Base-by-base conservation (phyloP, 1,139 yeast species). In the Taphrina flavorubra region DNA sequence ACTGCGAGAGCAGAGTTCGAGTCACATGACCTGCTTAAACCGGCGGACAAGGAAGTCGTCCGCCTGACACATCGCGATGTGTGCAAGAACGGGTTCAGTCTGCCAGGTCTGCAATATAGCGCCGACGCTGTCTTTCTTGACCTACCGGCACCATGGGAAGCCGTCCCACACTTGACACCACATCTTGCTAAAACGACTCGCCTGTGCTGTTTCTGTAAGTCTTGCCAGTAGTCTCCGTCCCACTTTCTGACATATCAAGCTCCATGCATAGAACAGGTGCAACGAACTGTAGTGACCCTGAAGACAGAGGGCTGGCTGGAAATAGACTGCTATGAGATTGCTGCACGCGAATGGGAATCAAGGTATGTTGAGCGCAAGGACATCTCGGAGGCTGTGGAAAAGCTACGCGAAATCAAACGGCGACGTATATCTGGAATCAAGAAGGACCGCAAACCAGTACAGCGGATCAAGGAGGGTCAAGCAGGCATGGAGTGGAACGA, bases 251-350 rank as follows among this genome's bases (percentile, higher is more conserved):
- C 99, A 79, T 94, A 98, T 78, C 94, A 94, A 77, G 90, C 97
- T 46, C 99, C 99, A 10, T 95, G 99, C 78, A 90, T 95, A 68
- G 99, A 95, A 78, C 99, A 95, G 79, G 99, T 95, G 2, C 88
- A 88, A 70, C 87, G 89, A 74, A 89, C 98, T 0, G 86, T 94
- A 13, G 87, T 85, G 73, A 88, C 89, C 0, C 81, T 95, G 70
- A 87, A 88, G 73, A 84, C 81, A 46, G 79, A 86, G 65, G 97
- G 96, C 0, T 95, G 97, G 97, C 83, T 85, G n/a, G 84, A 86
- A 51, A 87, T 95, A 44, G 97, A 95, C 77, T 90, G 92, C 92
- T 96, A 92, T 6, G 99, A 94, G 77, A 87, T 92, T 56, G 88
- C 89, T 49, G 90, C 94, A 1, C 86, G 85, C 74, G 85, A 90